Percentiles rank a stretch among this genome's conserved stretches.
Evolutionary conservation across 768 basidiomycete species (phyloP).

Genomic region (Phaeotremella fagi): DNA sequence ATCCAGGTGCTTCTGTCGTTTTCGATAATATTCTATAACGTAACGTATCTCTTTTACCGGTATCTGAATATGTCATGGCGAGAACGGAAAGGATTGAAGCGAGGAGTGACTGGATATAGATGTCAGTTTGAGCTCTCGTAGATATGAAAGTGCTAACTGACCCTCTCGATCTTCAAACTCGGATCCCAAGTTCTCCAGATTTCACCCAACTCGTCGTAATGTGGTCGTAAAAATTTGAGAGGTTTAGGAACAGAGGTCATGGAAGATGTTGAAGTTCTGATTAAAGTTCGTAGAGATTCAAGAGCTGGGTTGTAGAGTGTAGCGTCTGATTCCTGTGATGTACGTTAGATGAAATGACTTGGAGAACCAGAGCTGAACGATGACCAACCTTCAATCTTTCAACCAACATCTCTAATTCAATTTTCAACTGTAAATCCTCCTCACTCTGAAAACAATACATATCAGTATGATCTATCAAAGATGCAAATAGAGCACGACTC

Average conservation of each 20-base stretch:
- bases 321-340: conserved; percentile 77
- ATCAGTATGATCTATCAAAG: conserved; percentile 1
- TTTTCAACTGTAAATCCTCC: conserved; percentile 87
- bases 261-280: conserved; percentile 92
- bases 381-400: conserved; percentile 79
- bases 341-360: no score
- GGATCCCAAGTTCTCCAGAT: conserved; percentile 67
- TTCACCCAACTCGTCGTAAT: conserved; percentile 81
- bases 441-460: conserved; percentile 62
- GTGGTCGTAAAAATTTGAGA: conserved; percentile 91
- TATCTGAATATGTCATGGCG: conserved; percentile 99
- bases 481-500: conserved; percentile 47
- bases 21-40: conserved; percentile 82
- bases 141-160: conserved; percentile 17
- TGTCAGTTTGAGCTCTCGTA: not conserved
- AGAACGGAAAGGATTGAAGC: conserved; percentile 96
- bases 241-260: conserved; percentile 99
- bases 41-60: conserved; percentile 90
- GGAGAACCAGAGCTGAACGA: no score
- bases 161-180: conserved; percentile 55
- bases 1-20: conserved; percentile 68
- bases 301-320: conserved; percentile 81
- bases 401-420: conserved; percentile 93
- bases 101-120: conserved; percentile 66
- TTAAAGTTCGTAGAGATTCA: conserved; percentile 86